A percentile compares a stretch with the other conserved stretches of the same genome.
These are phyloP conservation scores for Trichoderma sp. DNA, from an alignment of 2,329 filamentous ascomycete species.

Conservation along the genomic window DNA sequence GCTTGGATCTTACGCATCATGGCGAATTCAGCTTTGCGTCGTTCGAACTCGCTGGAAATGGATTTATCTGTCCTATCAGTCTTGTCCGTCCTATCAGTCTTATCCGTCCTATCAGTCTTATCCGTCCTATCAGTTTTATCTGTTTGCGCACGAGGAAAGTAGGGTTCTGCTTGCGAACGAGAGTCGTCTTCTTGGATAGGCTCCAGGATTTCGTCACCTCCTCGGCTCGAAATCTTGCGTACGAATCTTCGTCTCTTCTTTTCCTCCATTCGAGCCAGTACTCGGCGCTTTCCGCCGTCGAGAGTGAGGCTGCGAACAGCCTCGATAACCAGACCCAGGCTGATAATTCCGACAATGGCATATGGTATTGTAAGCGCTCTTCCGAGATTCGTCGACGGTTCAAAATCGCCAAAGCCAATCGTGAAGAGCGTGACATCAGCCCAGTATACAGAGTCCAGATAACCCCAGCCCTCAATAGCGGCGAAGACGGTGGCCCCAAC, in stretches of 20 bases:
- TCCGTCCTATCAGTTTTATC: no score
- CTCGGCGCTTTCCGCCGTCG: slow-evolving; percentile 55
- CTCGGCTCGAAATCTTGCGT: slow-evolving; percentile 49
- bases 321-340: slow-evolving; percentile 79
- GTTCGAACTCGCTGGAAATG: slow-evolving; percentile 54
- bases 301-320: slow-evolving; percentile 72
- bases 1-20: slow-evolving; percentile 82
- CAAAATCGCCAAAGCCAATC: slow-evolving; percentile 64
- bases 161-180: slow-evolving; percentile 1
- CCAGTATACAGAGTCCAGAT: slow-evolving; percentile 79
- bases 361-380: slow-evolving; percentile 80
- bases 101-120: no score
- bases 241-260: slow-evolving; percentile 58
- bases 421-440: slow-evolving; percentile 73
- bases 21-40: slow-evolving; percentile 71
- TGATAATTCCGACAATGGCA: slow-evolving; percentile 80
- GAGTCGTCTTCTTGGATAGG: slow-evolving; percentile 39
- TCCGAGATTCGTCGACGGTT: slow-evolving; percentile 56
- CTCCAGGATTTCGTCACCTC: slow-evolving; percentile 53
- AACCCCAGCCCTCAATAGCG: slow-evolving; percentile 72
- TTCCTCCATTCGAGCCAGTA: slow-evolving; percentile 63
- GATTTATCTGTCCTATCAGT: slow-evolving; percentile 17
- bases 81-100: no score
- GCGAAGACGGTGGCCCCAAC: slow-evolving; percentile 77
- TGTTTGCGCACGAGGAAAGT: not conserved